Evolutionary conservation across 2,329 filamentous ascomycete genomes (phyloP).

Genomic region (Aspergillus carbonarius): DNA sequence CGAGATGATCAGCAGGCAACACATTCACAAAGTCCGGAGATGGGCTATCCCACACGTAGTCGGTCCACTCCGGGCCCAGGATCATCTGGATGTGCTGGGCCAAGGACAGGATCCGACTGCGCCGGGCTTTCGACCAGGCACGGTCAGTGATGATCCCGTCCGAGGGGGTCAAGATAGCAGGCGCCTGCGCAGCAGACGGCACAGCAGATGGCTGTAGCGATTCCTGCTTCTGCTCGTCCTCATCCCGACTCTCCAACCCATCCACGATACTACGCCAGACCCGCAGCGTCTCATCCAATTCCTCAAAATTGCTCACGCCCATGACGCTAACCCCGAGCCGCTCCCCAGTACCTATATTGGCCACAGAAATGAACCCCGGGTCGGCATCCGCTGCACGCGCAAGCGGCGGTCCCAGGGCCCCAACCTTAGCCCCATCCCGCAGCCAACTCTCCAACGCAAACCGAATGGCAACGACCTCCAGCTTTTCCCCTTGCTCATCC

Average conservation of each 20-base stretch:
- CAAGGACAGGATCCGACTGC: constrained; percentile 36
- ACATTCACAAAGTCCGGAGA: constrained; percentile 43
- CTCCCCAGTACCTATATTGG: constrained; percentile 50
- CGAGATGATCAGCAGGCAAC: constrained; percentile 29
- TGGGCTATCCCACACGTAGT: constrained; percentile 48
- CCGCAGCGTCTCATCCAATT: constrained; percentile 63
- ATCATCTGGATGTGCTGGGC: constrained; percentile 40
- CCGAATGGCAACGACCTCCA: constrained; percentile 82
- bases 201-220: constrained; percentile 5
- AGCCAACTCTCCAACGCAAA: constrained; percentile 72
- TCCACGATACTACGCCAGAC: constrained; percentile 55
- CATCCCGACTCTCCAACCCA: constrained; percentile 43
- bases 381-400: constrained; percentile 51
- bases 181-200: constrained; percentile 14
- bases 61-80: constrained; percentile 43
- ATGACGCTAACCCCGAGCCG: constrained; percentile 64
- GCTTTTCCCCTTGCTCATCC: constrained; percentile 63
- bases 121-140: constrained; percentile 39
- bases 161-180: constrained; percentile 35
- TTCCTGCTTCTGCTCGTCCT: background rate
- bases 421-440: constrained; percentile 44
- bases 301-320: constrained; percentile 59
- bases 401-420: constrained; percentile 53
- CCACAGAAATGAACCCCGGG: constrained; percentile 30
- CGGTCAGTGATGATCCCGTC: constrained; percentile 39